Conservation (phyloP, 2,329 filamentous ascomycete genomes). For the Fusarium algeriense region DNA sequence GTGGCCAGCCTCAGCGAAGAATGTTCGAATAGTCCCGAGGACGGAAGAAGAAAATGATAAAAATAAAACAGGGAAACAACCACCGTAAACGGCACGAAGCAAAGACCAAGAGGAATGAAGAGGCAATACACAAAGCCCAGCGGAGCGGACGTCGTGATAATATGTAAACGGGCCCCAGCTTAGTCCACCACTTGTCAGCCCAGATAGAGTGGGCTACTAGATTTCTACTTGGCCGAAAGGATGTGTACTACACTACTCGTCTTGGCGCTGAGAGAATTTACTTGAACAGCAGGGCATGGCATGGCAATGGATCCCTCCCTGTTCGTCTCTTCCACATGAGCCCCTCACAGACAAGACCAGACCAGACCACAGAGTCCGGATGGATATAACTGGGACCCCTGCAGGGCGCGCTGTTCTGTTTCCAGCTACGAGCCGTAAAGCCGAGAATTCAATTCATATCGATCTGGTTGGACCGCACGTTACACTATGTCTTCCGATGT, state of each 20-base stretch:
- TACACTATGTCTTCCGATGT: conserved; percentile 2
- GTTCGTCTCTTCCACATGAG: conserved; percentile 5
- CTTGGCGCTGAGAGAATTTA: conserved; percentile 19
- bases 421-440: conserved; percentile 18
- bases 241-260: not conserved
- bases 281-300: not conserved
- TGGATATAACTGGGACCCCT: conserved; percentile 5
- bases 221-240: conserved; percentile 2
- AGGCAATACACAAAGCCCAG: conserved; percentile 1
- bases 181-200: conserved; percentile 15
- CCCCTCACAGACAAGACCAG: conserved; percentile 20
- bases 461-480: conserved; percentile 10
- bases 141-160: conserved; percentile 44
- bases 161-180: conserved; percentile 34
- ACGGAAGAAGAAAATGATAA: conserved; percentile 9
- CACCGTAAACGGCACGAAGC: conserved; percentile 30
- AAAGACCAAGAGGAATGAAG: conserved; percentile 35
- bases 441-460: conserved; percentile 31
- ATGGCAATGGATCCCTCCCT: conserved; percentile 7
- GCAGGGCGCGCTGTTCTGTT: conserved; percentile 22
- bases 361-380: conserved; percentile 11
- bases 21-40: conserved; percentile 28
- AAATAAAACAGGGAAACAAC: conserved; percentile 18
- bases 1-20: conserved; percentile 35
- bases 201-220: conserved; percentile 9